phyloP scores from a whole-genome alignment of 441 rosid species.

The Gossypium schwendimanii region DNA sequence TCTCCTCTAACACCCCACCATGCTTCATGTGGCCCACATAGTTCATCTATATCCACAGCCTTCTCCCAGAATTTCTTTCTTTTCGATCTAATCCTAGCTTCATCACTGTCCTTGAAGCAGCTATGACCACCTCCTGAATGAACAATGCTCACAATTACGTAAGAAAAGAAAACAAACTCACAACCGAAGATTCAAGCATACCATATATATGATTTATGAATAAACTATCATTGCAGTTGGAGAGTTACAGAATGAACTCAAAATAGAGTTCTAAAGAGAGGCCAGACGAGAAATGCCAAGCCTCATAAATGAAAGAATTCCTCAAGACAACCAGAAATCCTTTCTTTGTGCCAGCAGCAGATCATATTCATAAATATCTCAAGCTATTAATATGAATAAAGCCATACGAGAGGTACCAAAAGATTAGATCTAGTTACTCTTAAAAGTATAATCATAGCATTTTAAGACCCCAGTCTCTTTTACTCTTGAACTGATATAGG shows the following conservation, averaged over 20 bases:
- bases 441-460: neutral
- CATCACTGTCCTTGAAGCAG: slow-evolving; percentile 85
- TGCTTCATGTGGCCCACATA: slow-evolving; percentile 70
- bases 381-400: neutral
- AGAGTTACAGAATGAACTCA: neutral
- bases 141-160: slow-evolving; percentile 7
- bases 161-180: neutral
- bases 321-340: neutral
- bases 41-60: slow-evolving; percentile 71
- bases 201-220: neutral
- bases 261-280: neutral
- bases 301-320: neutral
- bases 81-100: slow-evolving; percentile 76
- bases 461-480: neutral
- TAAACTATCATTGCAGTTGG: neutral
- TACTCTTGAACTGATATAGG: neutral
- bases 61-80: slow-evolving; percentile 94
- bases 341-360: neutral
- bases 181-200: neutral
- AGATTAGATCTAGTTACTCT: neutral
- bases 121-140: slow-evolving; percentile 89
- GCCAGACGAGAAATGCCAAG: neutral
- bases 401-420: neutral
- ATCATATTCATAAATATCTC: neutral
- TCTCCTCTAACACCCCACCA: slow-evolving; percentile 98